phyloP scores from a whole-genome alignment of 352 stramenopile genomes.

The Pythium chondricola region DNA sequence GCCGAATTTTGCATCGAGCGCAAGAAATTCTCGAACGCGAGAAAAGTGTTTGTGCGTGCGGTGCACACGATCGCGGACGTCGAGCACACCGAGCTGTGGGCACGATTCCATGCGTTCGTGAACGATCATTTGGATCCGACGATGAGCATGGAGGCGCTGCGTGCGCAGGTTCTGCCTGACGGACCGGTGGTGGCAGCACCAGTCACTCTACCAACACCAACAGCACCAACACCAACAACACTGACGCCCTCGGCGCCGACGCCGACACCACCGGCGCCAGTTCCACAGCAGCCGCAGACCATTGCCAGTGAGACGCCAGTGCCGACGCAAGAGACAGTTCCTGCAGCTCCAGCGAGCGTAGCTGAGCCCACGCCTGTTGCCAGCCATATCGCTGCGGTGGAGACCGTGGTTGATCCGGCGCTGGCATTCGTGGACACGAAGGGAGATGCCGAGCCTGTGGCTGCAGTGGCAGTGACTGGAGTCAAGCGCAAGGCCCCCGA shows the following conservation, averaged over 20 bases:
- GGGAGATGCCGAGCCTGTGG: neutral
- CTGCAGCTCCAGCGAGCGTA: neutral
- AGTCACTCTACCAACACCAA: slow-evolving; percentile 1
- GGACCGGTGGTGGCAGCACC: slow-evolving; percentile 14
- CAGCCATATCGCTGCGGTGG: neutral
- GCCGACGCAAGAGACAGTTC: neutral
- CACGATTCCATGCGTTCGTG: slow-evolving; percentile 57
- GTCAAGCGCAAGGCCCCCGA: slow-evolving; percentile 7
- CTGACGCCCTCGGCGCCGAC: neutral
- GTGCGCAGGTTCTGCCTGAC: slow-evolving; percentile 52
- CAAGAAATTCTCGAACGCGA: slow-evolving; percentile 67
- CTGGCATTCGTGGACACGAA: slow-evolving; percentile 64
- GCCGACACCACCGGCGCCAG: neutral
- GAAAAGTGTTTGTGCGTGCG: slow-evolving; percentile 67
- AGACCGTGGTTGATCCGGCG: slow-evolving; percentile 24
- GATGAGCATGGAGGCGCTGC: slow-evolving; percentile 42
- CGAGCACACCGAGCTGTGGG: slow-evolving; percentile 40
- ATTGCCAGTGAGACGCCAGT: neutral
- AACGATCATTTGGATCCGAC: slow-evolving; percentile 49
- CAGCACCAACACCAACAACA: slow-evolving; percentile 1
- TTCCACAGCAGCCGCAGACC: neutral
- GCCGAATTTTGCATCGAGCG: slow-evolving; percentile 67
- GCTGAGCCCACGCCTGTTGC: neutral
- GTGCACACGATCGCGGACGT: slow-evolving; percentile 29
- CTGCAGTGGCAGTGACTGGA: slow-evolving; percentile 10